Conservation (phyloP, 2,329 filamentous ascomycete species). For the Colletotrichum noveboracense region DNA sequence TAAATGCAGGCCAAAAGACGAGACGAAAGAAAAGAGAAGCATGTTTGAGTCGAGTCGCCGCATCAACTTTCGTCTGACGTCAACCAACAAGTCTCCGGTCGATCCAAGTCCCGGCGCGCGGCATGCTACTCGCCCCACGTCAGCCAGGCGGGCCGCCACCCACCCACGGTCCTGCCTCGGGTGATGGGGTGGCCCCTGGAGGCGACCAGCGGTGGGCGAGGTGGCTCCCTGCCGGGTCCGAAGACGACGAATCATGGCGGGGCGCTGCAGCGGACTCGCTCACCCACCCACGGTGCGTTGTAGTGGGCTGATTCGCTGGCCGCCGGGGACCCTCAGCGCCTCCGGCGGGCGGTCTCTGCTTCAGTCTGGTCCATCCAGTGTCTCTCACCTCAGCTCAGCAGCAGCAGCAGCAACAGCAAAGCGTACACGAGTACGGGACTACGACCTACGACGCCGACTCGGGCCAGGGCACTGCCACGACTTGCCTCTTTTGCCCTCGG, state of each 20-base stretch:
- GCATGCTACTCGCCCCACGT: not conserved
- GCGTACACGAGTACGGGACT: not conserved
- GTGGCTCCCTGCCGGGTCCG: slow-evolving; percentile 7
- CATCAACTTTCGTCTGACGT: slow-evolving; percentile 17
- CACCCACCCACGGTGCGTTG: not conserved
- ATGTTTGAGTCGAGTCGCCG: slow-evolving; percentile 1
- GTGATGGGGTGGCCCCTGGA: slow-evolving; percentile 4
- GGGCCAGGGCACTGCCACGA: not conserved
- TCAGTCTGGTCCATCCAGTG: not conserved
- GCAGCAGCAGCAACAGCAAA: not conserved
- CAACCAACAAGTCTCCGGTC: not conserved
- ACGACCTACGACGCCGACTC: not conserved
- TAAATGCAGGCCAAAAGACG: not conserved
- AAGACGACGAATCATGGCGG: slow-evolving; percentile 8
- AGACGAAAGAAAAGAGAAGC: not conserved
- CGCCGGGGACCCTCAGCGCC: not conserved
- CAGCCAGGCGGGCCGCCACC: not conserved
- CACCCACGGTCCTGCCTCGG: not conserved
- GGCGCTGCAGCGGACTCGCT: not conserved
- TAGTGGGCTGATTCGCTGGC: not conserved
- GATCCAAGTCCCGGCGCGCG: not conserved
- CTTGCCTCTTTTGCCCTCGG: not conserved
- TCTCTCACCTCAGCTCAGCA: not conserved
- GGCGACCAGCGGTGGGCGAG: not conserved
- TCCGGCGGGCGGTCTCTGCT: not conserved